Evolutionary conservation across 2,329 filamentous ascomycete species (phyloP), one percentile per base, ranked within the genome.

Genomic region (Herpotrichia juniperi): DNA sequence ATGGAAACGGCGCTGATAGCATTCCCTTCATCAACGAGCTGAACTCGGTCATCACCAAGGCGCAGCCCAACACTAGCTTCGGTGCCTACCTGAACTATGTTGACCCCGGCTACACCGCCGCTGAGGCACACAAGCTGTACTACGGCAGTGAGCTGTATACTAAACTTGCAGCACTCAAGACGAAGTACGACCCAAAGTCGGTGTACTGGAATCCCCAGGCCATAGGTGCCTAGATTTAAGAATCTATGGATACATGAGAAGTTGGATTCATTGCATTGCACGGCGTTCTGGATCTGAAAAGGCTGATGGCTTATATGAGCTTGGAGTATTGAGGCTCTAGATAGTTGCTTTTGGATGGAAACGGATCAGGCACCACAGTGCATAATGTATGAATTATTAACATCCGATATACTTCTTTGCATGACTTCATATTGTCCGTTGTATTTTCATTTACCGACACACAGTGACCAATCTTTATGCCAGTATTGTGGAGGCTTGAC

Each of bases 11-110:
- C 10, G 37, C 50, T 7, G 56, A 50, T 6, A 60, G 56, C 8
- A 70, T 75, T 19, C 48, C 57, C 25, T 77, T 76, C 45, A 65
- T 79, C 31, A 71, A 79, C 30, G 74, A 74, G 45, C 74, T 79
- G 63, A 75, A 77, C 54, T 67, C 73, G 9, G 71, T 67, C 5
- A 67, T 78, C 43, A 71, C 67, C 25, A 61, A 68, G 11, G 65
- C 63, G n/a, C 69, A 76, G 66, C 65, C 68, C 11, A 58, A 72
- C 30, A 72, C 68, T 1, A 58, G 69, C 7, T 81, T 79, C 66
- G 79, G 78, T 16, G 78, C 78, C 51, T 84, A 83, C 56, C 70
- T 79, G 57, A 83, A 83, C 71, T 84, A 83, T 46, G 76, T 80
- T 3, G 81, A 84, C 59, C 75, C 80, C 0, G 74, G 69, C 37